Percentiles rank a stretch among this genome's conserved stretches.
Conservation (phyloP, 345 rosid genomes). For the Linum tenue region DNA sequence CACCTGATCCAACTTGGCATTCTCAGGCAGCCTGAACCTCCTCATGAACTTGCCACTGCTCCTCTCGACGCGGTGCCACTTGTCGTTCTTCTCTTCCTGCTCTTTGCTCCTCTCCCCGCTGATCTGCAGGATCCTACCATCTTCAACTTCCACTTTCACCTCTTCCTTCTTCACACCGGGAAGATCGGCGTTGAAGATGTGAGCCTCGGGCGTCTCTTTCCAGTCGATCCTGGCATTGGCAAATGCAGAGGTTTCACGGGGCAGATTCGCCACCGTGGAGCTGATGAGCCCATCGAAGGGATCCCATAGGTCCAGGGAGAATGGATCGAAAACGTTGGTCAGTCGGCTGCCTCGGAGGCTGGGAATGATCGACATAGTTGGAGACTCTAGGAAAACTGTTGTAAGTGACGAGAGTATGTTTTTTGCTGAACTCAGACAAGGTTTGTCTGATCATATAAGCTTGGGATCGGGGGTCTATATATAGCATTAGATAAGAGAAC, state of each 20-base stretch:
- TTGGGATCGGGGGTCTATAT: too few relatives aligned
- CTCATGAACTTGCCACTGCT: neutral
- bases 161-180: constrained; percentile 19
- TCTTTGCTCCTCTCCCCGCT: constrained; percentile 5
- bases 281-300: constrained; percentile 10
- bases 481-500: too few relatives aligned
- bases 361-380: too few relatives aligned
- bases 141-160: neutral
- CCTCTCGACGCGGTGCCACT: constrained; percentile 2
- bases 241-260: neutral
- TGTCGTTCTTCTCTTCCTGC: neutral
- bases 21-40: constrained; percentile 3
- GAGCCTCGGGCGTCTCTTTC: constrained; percentile 23
- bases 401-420: too few relatives aligned
- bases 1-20: neutral
- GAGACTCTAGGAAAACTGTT: too few relatives aligned
- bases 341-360: too few relatives aligned
- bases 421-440: too few relatives aligned
- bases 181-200: constrained; percentile 22
- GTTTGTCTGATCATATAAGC: too few relatives aligned
- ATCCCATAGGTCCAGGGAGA: constrained; percentile 14
- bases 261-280: neutral
- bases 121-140: constrained; percentile 1
- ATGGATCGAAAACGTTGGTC: constrained; percentile 9
- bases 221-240: constrained; percentile 16